Conservation (phyloP, 2,329 filamentous ascomycete species). For the Monosporascus ibericus region DNA sequence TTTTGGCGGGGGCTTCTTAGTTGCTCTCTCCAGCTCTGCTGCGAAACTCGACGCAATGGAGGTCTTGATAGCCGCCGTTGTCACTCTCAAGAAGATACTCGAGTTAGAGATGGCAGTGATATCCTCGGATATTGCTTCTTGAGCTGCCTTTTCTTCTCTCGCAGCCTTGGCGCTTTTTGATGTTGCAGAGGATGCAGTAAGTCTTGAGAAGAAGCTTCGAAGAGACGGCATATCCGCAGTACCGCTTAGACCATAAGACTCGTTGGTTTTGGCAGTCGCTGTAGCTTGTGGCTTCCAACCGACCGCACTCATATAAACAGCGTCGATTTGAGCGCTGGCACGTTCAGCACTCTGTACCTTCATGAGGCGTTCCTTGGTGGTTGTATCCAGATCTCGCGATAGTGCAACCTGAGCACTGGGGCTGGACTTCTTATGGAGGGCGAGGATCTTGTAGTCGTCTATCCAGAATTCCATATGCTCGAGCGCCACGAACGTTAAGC, state of each 20-base stretch:
- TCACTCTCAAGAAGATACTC: constrained; percentile 83
- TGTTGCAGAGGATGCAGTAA: constrained; percentile 49
- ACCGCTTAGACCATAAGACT: constrained; percentile 40
- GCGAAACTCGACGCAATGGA: constrained; percentile 68
- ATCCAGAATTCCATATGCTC: constrained; percentile 85
- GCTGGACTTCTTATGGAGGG: constrained; percentile 77
- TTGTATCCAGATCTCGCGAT: constrained; percentile 72
- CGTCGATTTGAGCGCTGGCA: constrained; percentile 88
- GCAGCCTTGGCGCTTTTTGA: constrained; percentile 50
- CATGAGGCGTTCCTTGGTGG: constrained; percentile 85
- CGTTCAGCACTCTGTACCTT: constrained; percentile 73
- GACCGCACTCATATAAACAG: constrained; percentile 78
- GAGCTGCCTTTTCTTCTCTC: constrained; percentile 56
- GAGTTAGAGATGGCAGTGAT: constrained; percentile 65
- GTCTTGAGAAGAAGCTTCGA: constrained; percentile 71
- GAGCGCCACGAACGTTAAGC: constrained; percentile 89
- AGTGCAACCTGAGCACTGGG: constrained; percentile 67
- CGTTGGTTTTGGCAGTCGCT: constrained; percentile 35
- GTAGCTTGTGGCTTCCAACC: constrained; percentile 66
- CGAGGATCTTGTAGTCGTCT: constrained; percentile 77
- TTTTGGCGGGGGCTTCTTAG: constrained; percentile 93
- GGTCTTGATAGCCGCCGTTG: constrained; percentile 75
- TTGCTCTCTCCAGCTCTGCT: constrained; percentile 85
- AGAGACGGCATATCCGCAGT: constrained; percentile 56
- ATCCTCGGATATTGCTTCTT: constrained; percentile 62